These are phyloP conservation scores for Fagopyrum esculentum DNA, from an alignment of 148 eudicot genomes.

Conservation along the genomic window DNA sequence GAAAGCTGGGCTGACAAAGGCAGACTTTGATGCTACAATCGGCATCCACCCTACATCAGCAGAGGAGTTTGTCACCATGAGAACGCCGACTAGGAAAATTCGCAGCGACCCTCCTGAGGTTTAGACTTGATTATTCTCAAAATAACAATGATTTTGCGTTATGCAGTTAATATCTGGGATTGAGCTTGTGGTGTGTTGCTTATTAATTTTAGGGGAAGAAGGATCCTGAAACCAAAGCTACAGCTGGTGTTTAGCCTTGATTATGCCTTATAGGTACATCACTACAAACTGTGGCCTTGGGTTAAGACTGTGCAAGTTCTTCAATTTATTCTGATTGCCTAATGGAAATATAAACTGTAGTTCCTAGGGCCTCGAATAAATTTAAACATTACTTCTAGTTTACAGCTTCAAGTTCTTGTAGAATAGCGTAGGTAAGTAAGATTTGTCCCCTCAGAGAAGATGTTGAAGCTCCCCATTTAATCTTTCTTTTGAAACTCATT, in stretches of 20 bases:
- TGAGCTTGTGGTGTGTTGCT: neutral
- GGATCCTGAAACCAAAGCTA: slow-evolving; percentile 49
- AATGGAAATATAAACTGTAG: neutral
- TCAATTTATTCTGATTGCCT: neutral
- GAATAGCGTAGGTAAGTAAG: neutral
- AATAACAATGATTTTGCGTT: neutral
- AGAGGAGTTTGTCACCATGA: slow-evolving; percentile 96
- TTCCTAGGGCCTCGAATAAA: neutral
- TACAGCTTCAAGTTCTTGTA: neutral
- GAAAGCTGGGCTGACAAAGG: slow-evolving; percentile 94
- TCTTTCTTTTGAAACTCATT: neutral
- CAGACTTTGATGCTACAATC: slow-evolving; percentile 81
- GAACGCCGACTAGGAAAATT: slow-evolving; percentile 75
- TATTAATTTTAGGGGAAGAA: slow-evolving; percentile 41
- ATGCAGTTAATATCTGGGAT: neutral
- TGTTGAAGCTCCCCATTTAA: neutral
- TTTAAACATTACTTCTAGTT: neutral
- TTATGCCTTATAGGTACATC: neutral
- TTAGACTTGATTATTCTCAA: neutral
- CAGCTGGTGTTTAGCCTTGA: slow-evolving; percentile 48
- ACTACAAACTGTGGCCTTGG: slow-evolving; percentile 11
- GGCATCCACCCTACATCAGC: slow-evolving; percentile 97
- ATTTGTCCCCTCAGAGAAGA: neutral
- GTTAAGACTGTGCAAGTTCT: slow-evolving; percentile 12
- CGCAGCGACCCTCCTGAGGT: slow-evolving; percentile 68